phyloP scores from a whole-genome alignment of 192 early-diverging fungal species.

The Coemansia sp. region DNA sequence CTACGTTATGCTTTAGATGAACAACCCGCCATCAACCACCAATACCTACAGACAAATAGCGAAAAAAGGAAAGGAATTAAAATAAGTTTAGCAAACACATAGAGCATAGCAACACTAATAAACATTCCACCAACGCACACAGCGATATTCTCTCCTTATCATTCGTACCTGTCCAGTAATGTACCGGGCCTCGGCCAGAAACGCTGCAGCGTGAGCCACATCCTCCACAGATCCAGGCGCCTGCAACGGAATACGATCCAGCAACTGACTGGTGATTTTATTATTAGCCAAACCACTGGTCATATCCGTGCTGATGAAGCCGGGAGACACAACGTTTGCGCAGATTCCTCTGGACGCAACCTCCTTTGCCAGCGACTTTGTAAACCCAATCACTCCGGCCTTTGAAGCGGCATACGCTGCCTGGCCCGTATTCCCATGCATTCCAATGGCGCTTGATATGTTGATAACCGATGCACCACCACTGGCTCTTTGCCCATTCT shows the following conservation, averaged over 20 bases:
- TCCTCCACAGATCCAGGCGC: slow-evolving; percentile 24
- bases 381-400: slow-evolving; percentile 82
- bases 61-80: neutral
- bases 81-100: neutral
- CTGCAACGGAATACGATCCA: slow-evolving; percentile 29
- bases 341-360: slow-evolving; percentile 68
- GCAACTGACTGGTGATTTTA: slow-evolving; percentile 16
- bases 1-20: slow-evolving; percentile 8
- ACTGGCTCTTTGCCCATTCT: too few relatives aligned
- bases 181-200: slow-evolving; percentile 36
- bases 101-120: neutral
- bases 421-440: slow-evolving; percentile 44
- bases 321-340: slow-evolving; percentile 84
- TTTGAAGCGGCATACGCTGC: slow-evolving; percentile 82
- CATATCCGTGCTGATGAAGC: slow-evolving; percentile 75
- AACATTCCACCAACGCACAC: neutral
- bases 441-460: slow-evolving; percentile 77
- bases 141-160: neutral
- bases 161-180: slow-evolving; percentile 38
- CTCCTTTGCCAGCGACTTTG: slow-evolving; percentile 81
- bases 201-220: slow-evolving; percentile 39
- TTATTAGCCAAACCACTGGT: slow-evolving; percentile 13
- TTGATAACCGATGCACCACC: slow-evolving; percentile 74
- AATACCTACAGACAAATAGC: slow-evolving; percentile 17
- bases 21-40: slow-evolving; percentile 48